Conservation (phyloP, 1,139 yeast species). For the Taiozyma sp. region DNA sequence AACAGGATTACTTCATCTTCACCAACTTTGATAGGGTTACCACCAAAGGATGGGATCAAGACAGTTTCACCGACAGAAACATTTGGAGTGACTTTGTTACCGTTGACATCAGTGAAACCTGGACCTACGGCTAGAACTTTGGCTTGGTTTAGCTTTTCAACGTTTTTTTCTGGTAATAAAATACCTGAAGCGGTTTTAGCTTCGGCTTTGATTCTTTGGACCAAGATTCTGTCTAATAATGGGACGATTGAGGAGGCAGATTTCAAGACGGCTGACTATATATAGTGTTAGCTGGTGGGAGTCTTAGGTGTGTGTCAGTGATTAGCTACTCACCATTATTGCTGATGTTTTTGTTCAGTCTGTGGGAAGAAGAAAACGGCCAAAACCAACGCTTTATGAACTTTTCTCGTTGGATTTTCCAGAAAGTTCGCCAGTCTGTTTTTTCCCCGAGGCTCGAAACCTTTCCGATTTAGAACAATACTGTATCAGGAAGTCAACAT, state of each 20-base stretch:
- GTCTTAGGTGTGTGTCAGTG: background rate
- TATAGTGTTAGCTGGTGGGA: background rate
- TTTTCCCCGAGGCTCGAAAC: background rate
- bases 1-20: slow-evolving; percentile 70
- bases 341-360: background rate
- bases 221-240: slow-evolving; percentile 90
- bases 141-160: slow-evolving; percentile 83
- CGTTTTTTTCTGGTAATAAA: slow-evolving; percentile 94
- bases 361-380: background rate
- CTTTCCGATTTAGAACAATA: background rate
- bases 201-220: slow-evolving; percentile 89
- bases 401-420: background rate
- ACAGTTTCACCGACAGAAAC: slow-evolving; percentile 90
- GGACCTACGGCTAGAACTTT: slow-evolving; percentile 82
- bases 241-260: slow-evolving; percentile 88
- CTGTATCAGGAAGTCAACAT: background rate
- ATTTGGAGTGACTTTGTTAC: slow-evolving; percentile 63
- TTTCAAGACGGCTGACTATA: slow-evolving; percentile 56
- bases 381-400: background rate
- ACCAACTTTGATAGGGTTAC: slow-evolving; percentile 81
- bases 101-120: slow-evolving; percentile 65
- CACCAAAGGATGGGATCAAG: slow-evolving; percentile 86
- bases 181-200: slow-evolving; percentile 92
- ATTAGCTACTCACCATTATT: slow-evolving; percentile 1
- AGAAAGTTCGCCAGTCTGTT: background rate